phyloP scores from a whole-genome alignment of 192 early-diverging fungal species.

The Coemansia sp. region DNA sequence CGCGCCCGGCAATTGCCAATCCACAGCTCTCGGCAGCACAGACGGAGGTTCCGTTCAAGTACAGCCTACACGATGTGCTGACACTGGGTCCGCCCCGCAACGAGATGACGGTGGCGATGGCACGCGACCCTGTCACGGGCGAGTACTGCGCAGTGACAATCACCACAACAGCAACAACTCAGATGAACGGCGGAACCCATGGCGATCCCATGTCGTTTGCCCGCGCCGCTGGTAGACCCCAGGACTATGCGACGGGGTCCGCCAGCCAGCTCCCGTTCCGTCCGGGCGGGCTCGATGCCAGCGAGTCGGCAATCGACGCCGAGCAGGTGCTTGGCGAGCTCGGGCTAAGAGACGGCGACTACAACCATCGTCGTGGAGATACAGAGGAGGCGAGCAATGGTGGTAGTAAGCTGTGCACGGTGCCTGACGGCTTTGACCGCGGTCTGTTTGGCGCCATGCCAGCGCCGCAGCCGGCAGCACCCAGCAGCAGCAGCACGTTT shows the following conservation, averaged over 20 bases:
- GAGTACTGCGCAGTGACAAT: constrained; percentile 32
- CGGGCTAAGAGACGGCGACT: neutral
- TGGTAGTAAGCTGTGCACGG: constrained; percentile 35
- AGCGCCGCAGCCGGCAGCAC: neutral
- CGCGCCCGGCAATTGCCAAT: constrained; percentile 21
- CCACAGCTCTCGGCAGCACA: constrained; percentile 38
- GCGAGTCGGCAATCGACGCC: neutral
- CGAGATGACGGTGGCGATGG: constrained; percentile 29
- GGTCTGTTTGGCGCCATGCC: constrained; percentile 29
- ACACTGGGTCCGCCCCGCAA: constrained; percentile 23
- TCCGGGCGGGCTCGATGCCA: constrained; percentile 35
- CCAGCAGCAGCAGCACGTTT: neutral
- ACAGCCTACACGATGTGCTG: constrained; percentile 26
- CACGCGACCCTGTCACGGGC: constrained; percentile 38
- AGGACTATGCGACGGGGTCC: constrained; percentile 37
- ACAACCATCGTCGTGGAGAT: neutral
- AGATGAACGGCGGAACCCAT: too few species aligned
- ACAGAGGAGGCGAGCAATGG: neutral
- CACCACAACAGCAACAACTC: neutral
- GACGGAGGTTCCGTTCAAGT: constrained; percentile 10
- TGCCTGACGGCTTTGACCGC: constrained; percentile 48
- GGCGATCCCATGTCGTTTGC: constrained; percentile 39
- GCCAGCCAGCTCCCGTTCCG: constrained; percentile 44
- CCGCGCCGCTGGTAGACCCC: constrained; percentile 22
- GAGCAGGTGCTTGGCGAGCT: neutral